Evolutionary conservation across 2,329 filamentous ascomycete species (phyloP), one percentile per base, ranked within the genome.

Genomic region (Calonectria leucothoes): DNA sequence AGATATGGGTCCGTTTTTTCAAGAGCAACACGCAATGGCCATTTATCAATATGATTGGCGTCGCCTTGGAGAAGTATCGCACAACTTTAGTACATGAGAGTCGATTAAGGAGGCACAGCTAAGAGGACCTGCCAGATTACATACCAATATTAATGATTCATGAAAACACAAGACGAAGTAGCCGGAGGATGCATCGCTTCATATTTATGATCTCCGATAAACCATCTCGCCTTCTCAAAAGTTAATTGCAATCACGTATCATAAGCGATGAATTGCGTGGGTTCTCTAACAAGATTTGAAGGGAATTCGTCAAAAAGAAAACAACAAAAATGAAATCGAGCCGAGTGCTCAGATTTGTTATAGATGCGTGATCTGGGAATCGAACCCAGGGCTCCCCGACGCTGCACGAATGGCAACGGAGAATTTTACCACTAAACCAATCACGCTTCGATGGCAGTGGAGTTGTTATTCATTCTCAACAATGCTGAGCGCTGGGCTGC

Each of bases 11-110:
- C 17, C 84, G 86, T 6, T 87, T 88, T 74, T 88, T 88, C 76
- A 83, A 84, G 42, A 85, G 86, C 7, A 88, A 88, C 27, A 87
- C 86, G 0, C 86, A 88, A 69, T 88, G 86, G 87, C 84, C 83
- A 0, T 87, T 88, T 66, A 87, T 88, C 49, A 87, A 88, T 20
- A 84, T 87, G 2, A 82, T 88, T 0, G 87, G 86, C 0, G 68
- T 80, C 15, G 86, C 86, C 37, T 67, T 88, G 23, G 84, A 86
- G 64, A 80, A 75, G 65, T 86, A 86, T 29, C 71, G 82, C 2
- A 81, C 83, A 14, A 57, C 74, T 8, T 51, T 78, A 6, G 63
- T 79, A 5, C 35, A 37, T 39, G 39, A 64, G 33, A 25, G 25
- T 14, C 55, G 49, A 11, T 27, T n/a, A 17, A 23, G n/a, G 15